phyloP scores from a whole-genome alignment of 768 basidiomycete species.

The Kondoa subrosea region DNA sequence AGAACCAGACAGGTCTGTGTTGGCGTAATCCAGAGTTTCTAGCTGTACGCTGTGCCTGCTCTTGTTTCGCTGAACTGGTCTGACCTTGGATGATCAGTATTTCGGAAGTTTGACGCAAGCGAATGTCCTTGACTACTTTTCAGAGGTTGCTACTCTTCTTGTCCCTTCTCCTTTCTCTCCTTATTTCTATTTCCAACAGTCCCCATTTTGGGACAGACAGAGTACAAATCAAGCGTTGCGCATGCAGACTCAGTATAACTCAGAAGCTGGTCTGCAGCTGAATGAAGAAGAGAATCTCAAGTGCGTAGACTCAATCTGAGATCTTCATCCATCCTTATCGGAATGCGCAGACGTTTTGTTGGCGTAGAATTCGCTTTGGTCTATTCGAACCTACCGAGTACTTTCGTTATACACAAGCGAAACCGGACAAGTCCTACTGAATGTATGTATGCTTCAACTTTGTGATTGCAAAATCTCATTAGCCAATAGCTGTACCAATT shows the following conservation, averaged over 20 bases:
- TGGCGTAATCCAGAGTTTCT: conserved; percentile 8
- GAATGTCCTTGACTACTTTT: conserved; percentile 78
- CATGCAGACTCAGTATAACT: conserved; percentile 75
- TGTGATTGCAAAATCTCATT: not conserved
- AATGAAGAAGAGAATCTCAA: conserved; percentile 65
- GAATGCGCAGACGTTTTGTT: conserved; percentile 41
- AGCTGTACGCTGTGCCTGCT: not conserved
- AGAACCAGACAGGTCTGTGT: not conserved
- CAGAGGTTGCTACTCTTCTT: conserved; percentile 25
- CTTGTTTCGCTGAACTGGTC: not conserved
- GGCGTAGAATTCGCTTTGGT: conserved; percentile 76
- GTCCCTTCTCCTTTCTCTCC: not conserved
- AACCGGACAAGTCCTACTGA: conserved; percentile 65
- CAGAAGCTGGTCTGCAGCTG: conserved; percentile 37
- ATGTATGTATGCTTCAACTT: conserved; percentile 39
- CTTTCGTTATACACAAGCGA: conserved; percentile 79
- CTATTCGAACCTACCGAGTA: conserved; percentile 55
- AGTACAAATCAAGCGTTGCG: conserved; percentile 79
- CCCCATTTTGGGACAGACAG: conserved; percentile 87
- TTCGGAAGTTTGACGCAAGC: conserved; percentile 32
- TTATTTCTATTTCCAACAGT: conserved; percentile 33
- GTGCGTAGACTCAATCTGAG: conserved; percentile 36
- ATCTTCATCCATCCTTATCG: not conserved
- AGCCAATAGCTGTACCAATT: conserved; percentile 48
- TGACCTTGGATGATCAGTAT: not conserved